phyloP scores from a whole-genome alignment of 2,329 filamentous ascomycete species.

The Phaeophleospora eucalypticola region DNA sequence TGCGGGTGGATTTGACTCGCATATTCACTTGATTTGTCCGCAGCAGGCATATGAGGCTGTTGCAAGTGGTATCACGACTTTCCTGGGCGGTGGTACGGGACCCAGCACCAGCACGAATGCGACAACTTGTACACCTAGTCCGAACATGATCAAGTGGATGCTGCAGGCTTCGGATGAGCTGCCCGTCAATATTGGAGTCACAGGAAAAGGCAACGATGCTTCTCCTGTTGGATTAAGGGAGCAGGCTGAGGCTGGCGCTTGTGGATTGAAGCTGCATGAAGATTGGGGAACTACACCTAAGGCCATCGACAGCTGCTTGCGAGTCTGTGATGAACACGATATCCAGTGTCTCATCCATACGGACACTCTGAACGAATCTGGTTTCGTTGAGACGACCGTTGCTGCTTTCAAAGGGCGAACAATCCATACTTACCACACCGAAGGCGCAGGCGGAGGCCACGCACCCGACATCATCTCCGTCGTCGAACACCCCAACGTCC shows the following conservation, averaged over 20 bases:
- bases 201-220: conserved; percentile 88
- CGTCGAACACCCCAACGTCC: conserved; percentile 81
- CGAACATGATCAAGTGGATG: conserved; percentile 80
- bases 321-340: conserved; percentile 80
- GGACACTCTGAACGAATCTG: conserved; percentile 92
- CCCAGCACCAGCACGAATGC: conserved; percentile 89
- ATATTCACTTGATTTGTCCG: conserved; percentile 93
- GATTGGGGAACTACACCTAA: conserved; percentile 92
- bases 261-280: conserved; percentile 90
- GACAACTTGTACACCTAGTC: conserved; percentile 88
- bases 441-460: conserved; percentile 90
- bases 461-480: conserved; percentile 94
- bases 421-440: conserved; percentile 96
- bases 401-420: conserved; percentile 79
- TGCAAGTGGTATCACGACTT: conserved; percentile 80
- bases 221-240: conserved; percentile 67
- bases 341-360: conserved; percentile 94
- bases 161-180: conserved; percentile 78
- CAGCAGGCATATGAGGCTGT: conserved; percentile 84
- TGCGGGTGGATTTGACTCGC: conserved; percentile 81
- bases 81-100: conserved; percentile 86
- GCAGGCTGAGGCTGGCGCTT: conserved; percentile 77
- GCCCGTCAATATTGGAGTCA: conserved; percentile 85
- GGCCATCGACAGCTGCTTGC: conserved; percentile 81
- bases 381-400: conserved; percentile 92